Evolutionary conservation across 176 grass and related monocot genomes (phyloP).

Genomic region (Lolium rigidum): DNA sequence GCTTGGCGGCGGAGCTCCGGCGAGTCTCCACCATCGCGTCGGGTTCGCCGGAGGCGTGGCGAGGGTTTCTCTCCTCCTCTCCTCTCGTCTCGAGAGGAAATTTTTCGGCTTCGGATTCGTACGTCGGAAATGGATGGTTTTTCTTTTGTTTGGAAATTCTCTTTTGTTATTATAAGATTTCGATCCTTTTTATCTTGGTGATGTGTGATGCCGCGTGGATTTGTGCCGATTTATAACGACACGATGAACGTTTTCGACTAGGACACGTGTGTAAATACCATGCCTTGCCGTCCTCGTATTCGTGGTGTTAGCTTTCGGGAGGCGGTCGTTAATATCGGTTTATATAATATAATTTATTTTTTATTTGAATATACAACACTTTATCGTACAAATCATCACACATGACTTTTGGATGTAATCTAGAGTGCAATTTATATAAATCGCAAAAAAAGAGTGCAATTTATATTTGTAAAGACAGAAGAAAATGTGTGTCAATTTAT

Average conservation of each 20-base stretch:
- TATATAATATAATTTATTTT: not conserved
- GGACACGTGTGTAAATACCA: conserved; percentile 15
- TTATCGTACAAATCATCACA: no score
- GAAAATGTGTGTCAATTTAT: no score
- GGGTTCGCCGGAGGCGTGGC: conserved; percentile 31
- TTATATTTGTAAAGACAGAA: no score
- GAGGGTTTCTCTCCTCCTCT: conserved; percentile 44
- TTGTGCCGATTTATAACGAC: not conserved
- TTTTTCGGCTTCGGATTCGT: not conserved
- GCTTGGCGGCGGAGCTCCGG: conserved; percentile 83
- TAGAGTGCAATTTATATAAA: no score
- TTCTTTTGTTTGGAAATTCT: conserved; percentile 22
- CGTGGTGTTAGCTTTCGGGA: not conserved
- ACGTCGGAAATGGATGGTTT: conserved; percentile 2
- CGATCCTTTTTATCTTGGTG: not conserved
- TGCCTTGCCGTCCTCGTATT: not conserved
- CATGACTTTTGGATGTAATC: no score
- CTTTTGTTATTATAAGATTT: not conserved
- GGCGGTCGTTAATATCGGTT: not conserved
- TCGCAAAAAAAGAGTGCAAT: no score
- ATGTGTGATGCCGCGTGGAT: not conserved
- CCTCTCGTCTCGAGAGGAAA: not conserved
- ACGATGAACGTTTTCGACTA: not conserved
- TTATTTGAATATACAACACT: no score
- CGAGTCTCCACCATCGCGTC: conserved; percentile 92